Evolutionary conservation across 176 grass and related monocot genomes (phyloP).

Genomic region (Zizania latifolia): DNA sequence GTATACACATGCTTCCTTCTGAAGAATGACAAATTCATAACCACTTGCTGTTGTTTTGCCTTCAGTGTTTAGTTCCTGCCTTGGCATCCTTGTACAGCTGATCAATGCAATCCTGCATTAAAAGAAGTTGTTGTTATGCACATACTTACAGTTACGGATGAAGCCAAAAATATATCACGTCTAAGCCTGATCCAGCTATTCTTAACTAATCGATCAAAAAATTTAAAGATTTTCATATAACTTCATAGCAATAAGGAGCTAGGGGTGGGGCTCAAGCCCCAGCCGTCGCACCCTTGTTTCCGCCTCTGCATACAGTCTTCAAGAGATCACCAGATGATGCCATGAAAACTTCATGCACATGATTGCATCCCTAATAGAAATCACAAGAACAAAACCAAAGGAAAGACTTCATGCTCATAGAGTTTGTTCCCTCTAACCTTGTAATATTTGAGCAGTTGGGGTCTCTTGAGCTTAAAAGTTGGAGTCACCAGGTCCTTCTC

Average conservation of each 20-base stretch:
- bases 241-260: too few relatives aligned
- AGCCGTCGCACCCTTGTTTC: too few relatives aligned
- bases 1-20: constrained; percentile 14
- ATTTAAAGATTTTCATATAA: too few relatives aligned
- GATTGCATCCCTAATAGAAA: neutral
- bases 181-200: too few relatives aligned
- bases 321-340: neutral
- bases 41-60: neutral
- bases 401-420: neutral
- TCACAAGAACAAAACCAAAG: neutral
- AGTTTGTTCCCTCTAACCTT: constrained; percentile 38
- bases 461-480: constrained; percentile 93
- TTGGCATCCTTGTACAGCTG: constrained; percentile 58
- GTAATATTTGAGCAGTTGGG: constrained; percentile 76
- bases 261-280: too few relatives aligned
- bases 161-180: too few relatives aligned
- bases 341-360: neutral
- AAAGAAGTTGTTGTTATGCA: neutral
- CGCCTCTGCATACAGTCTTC: too few relatives aligned
- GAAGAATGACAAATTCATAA: constrained; percentile 5
- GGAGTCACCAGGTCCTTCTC: constrained; percentile 84
- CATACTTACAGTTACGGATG: too few relatives aligned
- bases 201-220: too few relatives aligned
- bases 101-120: constrained; percentile 42
- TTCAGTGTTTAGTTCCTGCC: constrained; percentile 16